Evolutionary conservation across 306 rosid species (phyloP), one percentile per base, ranked within the genome.

Genomic region (Trifolium dubium): DNA sequence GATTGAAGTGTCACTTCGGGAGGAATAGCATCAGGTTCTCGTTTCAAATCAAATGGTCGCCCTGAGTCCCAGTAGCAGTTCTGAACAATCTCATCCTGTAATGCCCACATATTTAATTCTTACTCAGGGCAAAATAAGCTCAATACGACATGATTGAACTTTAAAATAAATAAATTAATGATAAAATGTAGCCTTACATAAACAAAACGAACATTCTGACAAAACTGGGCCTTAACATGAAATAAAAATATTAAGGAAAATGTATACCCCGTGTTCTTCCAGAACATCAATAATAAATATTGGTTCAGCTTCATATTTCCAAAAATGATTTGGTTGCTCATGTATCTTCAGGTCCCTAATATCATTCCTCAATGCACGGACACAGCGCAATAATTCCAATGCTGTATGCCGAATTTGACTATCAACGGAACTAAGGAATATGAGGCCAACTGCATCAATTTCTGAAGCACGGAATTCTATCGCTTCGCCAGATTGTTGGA

Each of bases 1-100:
- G 97, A 95, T 68, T 95, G 99, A 82, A 95, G 89, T 34, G 96
- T 92, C 64, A 86, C 89, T 49, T 95, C 99, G 54, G 98, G 85
- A 84, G 97, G 98, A 72, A 95, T 87, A 73, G 87, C 80, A 85
- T 95, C 99, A 81, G 98, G 89, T 82, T 95, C 99, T 78, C 96
- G 87, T 85, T 89, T 95, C 84, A 89, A 83, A 85, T 95, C 99
- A 84, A 90, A 92, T 5, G 98, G 98, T 15, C 96, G 89, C 70
- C 97, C 96, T 17, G 97, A 87, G 81, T 95, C 99, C 98, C 98
- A 95, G 77, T 88, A 92, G 83, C 99, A 95, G 84, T 84, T 88
- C 83, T 95, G 99, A 72, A 92, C 96, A 37, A 92, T 95, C 80
- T 95, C 99, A 86, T 95, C 99, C 99, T 95, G 92, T 49, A 85